phyloP scores from a whole-genome alignment of 164 flowering plant species.

The grape (Vitis vinifera) region ASM3070453v1 NC_081810.1:13858501-13859000 shows the following conservation, averaged over 20 bases:
- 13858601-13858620: constrained; percentile 22
- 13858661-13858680: constrained; percentile 85
- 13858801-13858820: constrained; percentile 89
- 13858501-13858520: constrained; percentile 57
- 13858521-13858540: constrained; percentile 59
- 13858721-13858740: constrained; percentile 79
- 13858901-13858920: constrained; percentile 74
- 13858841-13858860: constrained; percentile 96
- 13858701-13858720: constrained; percentile 67
- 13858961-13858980: constrained; percentile 64
- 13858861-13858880: constrained; percentile 76
- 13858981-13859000: constrained; percentile 29
- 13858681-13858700: constrained; percentile 94
- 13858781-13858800: constrained; percentile 80
- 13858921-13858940: constrained; percentile 57
- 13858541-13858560: constrained; percentile 52
- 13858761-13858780: constrained; percentile 80
- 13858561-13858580: constrained; percentile 41
- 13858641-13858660: constrained; percentile 74
- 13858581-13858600: constrained; percentile 62
- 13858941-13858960: constrained; percentile 78
- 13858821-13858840: constrained; percentile 92
- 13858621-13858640: constrained; percentile 69
- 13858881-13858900: constrained; percentile 97
- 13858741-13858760: constrained; percentile 93